These are phyloP conservation scores for Rhododendron griersonianum DNA, from an alignment of 148 eudicot species.

Conservation along the genomic window DNA sequence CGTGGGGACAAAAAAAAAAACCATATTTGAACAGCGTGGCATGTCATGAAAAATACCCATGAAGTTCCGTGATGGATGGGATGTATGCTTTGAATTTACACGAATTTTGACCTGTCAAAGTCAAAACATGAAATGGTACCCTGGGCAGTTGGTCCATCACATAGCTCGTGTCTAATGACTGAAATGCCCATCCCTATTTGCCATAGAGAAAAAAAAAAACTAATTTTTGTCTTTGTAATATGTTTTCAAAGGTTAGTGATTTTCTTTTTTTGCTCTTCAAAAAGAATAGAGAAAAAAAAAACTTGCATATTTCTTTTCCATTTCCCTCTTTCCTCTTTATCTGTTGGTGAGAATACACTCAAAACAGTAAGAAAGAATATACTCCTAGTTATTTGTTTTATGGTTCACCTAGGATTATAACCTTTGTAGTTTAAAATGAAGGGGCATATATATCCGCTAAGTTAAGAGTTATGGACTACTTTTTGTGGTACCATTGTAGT, in stretches of 20 bases:
- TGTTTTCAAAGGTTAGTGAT: too few relatives aligned
- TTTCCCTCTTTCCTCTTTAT: background rate
- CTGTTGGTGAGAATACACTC: too few relatives aligned
- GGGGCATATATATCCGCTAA: too few relatives aligned
- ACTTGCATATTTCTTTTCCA: background rate
- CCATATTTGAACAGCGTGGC: background rate
- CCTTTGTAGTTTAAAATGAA: too few relatives aligned
- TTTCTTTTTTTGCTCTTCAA: too few relatives aligned
- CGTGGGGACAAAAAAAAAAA: too few relatives aligned
- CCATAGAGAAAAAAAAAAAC: background rate
- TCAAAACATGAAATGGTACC: background rate
- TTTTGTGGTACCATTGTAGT: too few relatives aligned
- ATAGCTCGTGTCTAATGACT: background rate
- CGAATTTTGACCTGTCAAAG: background rate
- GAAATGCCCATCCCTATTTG: background rate
- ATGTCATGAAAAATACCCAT: background rate
- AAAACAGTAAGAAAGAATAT: too few relatives aligned
- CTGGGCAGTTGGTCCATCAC: background rate
- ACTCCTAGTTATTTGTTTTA: too few relatives aligned
- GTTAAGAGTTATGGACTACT: too few relatives aligned
- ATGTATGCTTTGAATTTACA: background rate
- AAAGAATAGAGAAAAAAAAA: background rate
- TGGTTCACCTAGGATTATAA: too few relatives aligned
- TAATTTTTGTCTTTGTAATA: too few relatives aligned
- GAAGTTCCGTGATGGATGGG: background rate